Conservation (phyloP, 805 yeast genomes). For the Lipomyces sp. region DNA sequence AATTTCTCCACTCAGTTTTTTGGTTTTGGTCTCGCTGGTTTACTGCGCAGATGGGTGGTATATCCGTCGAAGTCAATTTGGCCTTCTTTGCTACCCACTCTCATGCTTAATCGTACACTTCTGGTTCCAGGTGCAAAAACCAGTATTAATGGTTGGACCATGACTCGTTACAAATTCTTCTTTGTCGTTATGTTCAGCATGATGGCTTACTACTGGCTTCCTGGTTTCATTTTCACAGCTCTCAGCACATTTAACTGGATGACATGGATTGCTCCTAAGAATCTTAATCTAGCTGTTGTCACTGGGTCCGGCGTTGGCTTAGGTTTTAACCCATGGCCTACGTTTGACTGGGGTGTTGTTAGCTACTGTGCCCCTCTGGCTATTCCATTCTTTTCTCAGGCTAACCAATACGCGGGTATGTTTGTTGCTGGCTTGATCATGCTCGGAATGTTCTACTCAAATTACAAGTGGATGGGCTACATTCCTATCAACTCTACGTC, state of each 20-base stretch:
- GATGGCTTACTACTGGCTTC: conserved; percentile 56
- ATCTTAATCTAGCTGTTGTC: conserved; percentile 47
- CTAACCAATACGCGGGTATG: conserved; percentile 40
- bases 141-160: conserved; percentile 57
- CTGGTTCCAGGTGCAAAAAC: conserved; percentile 44
- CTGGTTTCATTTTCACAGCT: conserved; percentile 58
- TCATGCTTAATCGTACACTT: conserved; percentile 51
- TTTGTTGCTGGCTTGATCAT: conserved; percentile 35
- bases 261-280: conserved; percentile 55
- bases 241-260: conserved; percentile 58
- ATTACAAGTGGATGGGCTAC: conserved; percentile 50
- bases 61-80: conserved; percentile 50
- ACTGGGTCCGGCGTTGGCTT: conserved; percentile 46
- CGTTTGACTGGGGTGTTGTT: conserved; percentile 46
- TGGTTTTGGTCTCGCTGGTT: conserved; percentile 66
- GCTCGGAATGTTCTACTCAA: conserved; percentile 44
- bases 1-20: conserved; percentile 56
- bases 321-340: conserved; percentile 47
- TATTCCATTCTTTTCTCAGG: conserved; percentile 44
- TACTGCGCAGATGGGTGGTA: conserved; percentile 50
- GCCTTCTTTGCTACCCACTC: conserved; percentile 51
- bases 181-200: conserved; percentile 41
- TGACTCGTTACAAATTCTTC: conserved; percentile 53
- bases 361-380: conserved; percentile 43
- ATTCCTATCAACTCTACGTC: conserved; percentile 49